phyloP scores from a whole-genome alignment of 768 basidiomycete species.

The Clathrus columnatus region DNA sequence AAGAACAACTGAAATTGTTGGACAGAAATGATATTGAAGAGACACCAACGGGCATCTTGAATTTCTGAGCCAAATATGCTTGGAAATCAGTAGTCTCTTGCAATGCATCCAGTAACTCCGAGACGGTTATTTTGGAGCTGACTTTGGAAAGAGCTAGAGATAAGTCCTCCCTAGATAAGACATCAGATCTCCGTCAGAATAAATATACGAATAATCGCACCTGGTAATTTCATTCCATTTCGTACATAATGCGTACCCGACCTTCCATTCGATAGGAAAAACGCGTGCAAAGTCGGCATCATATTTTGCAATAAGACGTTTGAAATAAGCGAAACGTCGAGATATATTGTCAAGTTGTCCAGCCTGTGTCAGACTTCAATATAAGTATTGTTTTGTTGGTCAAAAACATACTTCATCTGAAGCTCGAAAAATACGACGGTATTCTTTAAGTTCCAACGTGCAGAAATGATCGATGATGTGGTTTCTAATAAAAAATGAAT shows the following conservation, averaged over 20 bases:
- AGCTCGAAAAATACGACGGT: constrained; percentile 88
- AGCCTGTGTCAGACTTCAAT: constrained; percentile 27
- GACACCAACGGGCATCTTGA: constrained; percentile 55
- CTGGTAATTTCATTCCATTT: constrained; percentile 90
- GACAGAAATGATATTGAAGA: not conserved
- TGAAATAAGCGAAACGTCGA: constrained; percentile 92
- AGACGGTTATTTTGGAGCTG: constrained; percentile 62
- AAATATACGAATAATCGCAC: constrained; percentile 43
- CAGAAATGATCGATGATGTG: constrained; percentile 86
- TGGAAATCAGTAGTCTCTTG: constrained; percentile 89
- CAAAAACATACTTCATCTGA: constrained; percentile 61
- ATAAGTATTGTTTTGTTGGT: not conserved
- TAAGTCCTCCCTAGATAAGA: constrained; percentile 66
- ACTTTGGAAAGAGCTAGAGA: constrained; percentile 73
- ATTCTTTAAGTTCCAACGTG: constrained; percentile 86
- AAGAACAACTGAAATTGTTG: constrained; percentile 25
- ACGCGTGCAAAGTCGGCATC: constrained; percentile 79
- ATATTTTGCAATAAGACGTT: constrained; percentile 72
- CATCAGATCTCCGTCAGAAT: not conserved
- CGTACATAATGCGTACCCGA: constrained; percentile 70
- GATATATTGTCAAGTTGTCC: constrained; percentile 94
- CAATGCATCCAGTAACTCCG: constrained; percentile 74
- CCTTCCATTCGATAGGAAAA: constrained; percentile 82
- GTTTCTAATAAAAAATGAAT: constrained; percentile 20
- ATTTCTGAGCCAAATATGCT: constrained; percentile 68